Conservation (phyloP, 2,329 filamentous ascomycete species). For the Paecilomyces sp. region DNA sequence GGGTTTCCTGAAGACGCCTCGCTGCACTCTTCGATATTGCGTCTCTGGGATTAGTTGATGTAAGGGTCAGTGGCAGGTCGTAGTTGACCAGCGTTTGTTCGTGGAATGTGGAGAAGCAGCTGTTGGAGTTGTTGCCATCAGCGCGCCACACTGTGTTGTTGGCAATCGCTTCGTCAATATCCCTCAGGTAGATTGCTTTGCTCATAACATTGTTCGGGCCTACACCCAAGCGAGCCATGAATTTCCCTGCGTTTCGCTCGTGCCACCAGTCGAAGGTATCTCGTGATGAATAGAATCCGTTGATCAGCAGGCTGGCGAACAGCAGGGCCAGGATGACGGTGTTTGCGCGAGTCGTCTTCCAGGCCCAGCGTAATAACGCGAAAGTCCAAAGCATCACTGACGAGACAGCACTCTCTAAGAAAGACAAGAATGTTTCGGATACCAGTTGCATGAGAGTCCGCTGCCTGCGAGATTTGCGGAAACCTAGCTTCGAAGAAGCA, state of each 20-base stretch:
- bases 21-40: slow-evolving; percentile 26
- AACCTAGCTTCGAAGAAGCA: slow-evolving; percentile 24
- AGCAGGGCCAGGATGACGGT: slow-evolving; percentile 65
- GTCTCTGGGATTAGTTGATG: slow-evolving; percentile 19
- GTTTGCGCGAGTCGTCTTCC: slow-evolving; percentile 64
- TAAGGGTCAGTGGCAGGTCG: slow-evolving; percentile 23
- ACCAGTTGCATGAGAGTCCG: slow-evolving; percentile 62
- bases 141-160: slow-evolving; percentile 22
- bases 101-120: slow-evolving; percentile 39
- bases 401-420: slow-evolving; percentile 66
- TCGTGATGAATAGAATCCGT: slow-evolving; percentile 67
- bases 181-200: slow-evolving; percentile 73
- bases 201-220: slow-evolving; percentile 73
- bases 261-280: slow-evolving; percentile 75
- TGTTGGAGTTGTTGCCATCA: slow-evolving; percentile 22
- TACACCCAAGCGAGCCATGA: slow-evolving; percentile 77
- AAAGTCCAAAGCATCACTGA: slow-evolving; percentile 73
- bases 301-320: slow-evolving; percentile 61
- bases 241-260: slow-evolving; percentile 70
- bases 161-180: slow-evolving; percentile 62
- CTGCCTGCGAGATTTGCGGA: slow-evolving; percentile 52
- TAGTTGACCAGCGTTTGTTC: slow-evolving; percentile 30
- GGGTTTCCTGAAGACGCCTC: slow-evolving; percentile 65
- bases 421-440: slow-evolving; percentile 64
- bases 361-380: slow-evolving; percentile 57